These are phyloP conservation scores for Stachybotrys chlorohalonatus DNA, from an alignment of 2,329 filamentous ascomycete species.

Conservation along the genomic window DNA sequence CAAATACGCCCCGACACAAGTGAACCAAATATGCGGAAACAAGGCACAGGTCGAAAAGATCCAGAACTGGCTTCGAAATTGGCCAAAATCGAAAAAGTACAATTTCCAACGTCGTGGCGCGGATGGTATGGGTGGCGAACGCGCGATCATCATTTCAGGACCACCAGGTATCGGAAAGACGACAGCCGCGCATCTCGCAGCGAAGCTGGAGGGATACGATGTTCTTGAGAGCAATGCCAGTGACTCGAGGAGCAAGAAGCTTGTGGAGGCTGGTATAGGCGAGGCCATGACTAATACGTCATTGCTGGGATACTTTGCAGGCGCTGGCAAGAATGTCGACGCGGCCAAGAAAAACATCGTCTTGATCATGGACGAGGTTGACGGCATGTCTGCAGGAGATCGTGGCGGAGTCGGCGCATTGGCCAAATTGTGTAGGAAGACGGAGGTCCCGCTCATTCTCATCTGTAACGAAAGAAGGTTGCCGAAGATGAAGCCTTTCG, in stretches of 20 bases:
- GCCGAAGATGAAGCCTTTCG: conserved; percentile 98
- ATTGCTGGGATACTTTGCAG: conserved; percentile 80
- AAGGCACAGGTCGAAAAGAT: conserved; percentile 85
- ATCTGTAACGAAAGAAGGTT: conserved; percentile 93
- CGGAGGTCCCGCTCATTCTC: conserved; percentile 86
- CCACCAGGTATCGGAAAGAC: conserved; percentile 97
- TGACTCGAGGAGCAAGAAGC: conserved; percentile 89
- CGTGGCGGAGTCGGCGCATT: conserved; percentile 91
- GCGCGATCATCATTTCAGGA: conserved; percentile 91
- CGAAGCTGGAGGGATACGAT: conserved; percentile 87
- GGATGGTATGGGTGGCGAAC: conserved; percentile 73
- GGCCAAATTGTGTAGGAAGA: conserved; percentile 91
- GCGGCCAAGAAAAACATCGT: conserved; percentile 83
- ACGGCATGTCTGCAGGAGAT: conserved; percentile 97
- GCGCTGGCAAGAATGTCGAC: conserved; percentile 73
- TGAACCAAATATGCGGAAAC: conserved; percentile 91
- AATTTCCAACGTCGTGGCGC: conserved; percentile 75
- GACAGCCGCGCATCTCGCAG: conserved; percentile 88
- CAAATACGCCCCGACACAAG: conserved; percentile 82
- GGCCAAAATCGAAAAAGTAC: conserved; percentile 68
- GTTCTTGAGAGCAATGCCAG: conserved; percentile 93
- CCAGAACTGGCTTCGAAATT: conserved; percentile 76
- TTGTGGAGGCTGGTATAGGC: conserved; percentile 80
- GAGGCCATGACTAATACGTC: conserved; percentile 93
- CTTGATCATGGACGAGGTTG: conserved; percentile 97